Evolutionary conservation across 202 grass and related monocot species (phyloP), one percentile per base, ranked within the genome.

Genomic region (Cymbopogon flexuosus): DNA sequence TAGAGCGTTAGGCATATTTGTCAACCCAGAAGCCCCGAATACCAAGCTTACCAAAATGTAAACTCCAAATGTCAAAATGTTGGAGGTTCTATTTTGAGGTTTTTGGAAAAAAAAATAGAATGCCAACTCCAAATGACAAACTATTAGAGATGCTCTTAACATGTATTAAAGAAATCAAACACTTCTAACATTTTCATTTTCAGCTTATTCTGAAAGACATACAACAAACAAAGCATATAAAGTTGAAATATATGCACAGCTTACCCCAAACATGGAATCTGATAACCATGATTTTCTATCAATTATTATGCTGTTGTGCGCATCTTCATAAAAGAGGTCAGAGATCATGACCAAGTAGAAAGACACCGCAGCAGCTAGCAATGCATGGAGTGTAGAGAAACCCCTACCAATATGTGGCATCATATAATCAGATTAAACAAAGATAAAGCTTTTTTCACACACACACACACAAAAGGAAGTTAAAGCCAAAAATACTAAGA

Each of bases 371-470:
- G 81, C 41, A 62, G 72, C 84, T 65, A 94, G 54, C 73, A 94
- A 54, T 19, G 92, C 85, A 94, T 94, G 92, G 68, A 94, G 73
- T 62, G 92, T 94, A 30, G 92, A 94, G 67, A 94, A 87, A 37
- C 83, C 65, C 81, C 92, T 94, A 62, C 40, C 76, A 78, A 51
- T 46, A 29, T 6, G 40, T 37, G 54, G 73, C 29, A 61, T 24
- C 36, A 62, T 62, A 46, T 68, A 18, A 22, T 52, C 42, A 77
- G 73, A 21, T 5, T 6, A 51, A 29, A 51, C 1, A 77, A 49
- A 24, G 59, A 4, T 35, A 62, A 51, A 56, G 7, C 3, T 8
- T 36, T 51, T 51, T 18, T 13, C 13, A 6, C 1, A 51, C 18
- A 5, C n/a, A n/a, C n/a, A n/a, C n/a, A n/a, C n/a, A n/a, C n/a